Conservation (phyloP, 1,139 yeast species). For the Geotrichum aggregatum region DNA sequence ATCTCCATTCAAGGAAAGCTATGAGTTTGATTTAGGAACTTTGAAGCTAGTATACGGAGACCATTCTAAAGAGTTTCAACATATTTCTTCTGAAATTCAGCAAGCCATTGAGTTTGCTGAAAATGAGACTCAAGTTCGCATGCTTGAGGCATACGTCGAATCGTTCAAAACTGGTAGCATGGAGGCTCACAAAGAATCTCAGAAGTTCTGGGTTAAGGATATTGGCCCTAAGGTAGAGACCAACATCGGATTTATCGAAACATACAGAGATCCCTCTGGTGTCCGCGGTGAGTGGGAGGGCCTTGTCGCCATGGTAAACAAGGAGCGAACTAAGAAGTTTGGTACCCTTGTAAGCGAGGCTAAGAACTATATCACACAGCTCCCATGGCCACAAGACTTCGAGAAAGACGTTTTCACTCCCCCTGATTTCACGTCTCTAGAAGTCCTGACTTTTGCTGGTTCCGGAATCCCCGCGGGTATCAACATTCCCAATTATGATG, state of each 20-base stretch:
- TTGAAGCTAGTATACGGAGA: conserved; percentile 65
- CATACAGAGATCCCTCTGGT: conserved; percentile 88
- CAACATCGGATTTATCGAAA: conserved; percentile 85
- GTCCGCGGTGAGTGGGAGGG: conserved; percentile 95
- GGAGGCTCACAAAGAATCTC: conserved; percentile 81
- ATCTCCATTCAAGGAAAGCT: conserved; percentile 27
- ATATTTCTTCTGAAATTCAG: conserved; percentile 54
- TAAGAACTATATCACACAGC: conserved; percentile 53
- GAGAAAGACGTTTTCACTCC: conserved; percentile 86
- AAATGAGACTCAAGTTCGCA: conserved; percentile 62
- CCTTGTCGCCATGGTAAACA: conserved; percentile 85
- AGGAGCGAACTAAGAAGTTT: conserved; percentile 78
- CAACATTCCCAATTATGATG: conserved; percentile 88
- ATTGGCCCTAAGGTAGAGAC: conserved; percentile 79
- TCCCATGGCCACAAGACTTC: conserved; percentile 73
- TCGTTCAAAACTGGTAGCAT: conserved; percentile 79
- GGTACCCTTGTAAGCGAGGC: conserved; percentile 65
- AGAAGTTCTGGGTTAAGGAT: conserved; percentile 83
- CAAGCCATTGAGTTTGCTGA: conserved; percentile 63
- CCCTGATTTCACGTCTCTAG: conserved; percentile 86
- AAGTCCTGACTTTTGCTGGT: conserved; percentile 84
- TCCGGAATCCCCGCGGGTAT: conserved; percentile 91
- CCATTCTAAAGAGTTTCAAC: conserved; percentile 57
- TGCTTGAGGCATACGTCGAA: conserved; percentile 62
- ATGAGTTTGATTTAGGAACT: conserved; percentile 37